These are phyloP conservation scores for Trichosporon inkin DNA, from an alignment of 1,284 basidiomycete species.

Conservation along the genomic window DNA sequence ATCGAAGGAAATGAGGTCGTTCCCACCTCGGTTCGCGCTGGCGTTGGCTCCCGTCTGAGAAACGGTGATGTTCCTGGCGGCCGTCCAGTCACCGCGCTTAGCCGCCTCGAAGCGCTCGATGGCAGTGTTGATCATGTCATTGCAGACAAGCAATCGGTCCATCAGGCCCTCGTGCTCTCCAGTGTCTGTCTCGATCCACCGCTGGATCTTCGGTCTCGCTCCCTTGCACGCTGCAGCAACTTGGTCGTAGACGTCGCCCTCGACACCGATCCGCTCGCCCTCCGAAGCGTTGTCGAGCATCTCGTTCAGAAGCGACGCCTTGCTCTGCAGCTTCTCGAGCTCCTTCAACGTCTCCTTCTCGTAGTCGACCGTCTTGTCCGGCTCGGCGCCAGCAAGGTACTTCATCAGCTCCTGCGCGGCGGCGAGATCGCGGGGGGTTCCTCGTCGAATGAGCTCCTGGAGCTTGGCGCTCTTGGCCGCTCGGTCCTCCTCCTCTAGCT, in stretches of 20 bases:
- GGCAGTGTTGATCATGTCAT: slow-evolving; percentile 95
- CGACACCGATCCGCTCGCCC: slow-evolving; percentile 68
- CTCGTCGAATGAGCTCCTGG: slow-evolving; percentile 93
- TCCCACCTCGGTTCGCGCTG: slow-evolving; percentile 19
- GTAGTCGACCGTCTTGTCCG: slow-evolving; percentile 90
- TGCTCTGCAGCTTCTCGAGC: slow-evolving; percentile 88
- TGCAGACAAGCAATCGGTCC: slow-evolving; percentile 89
- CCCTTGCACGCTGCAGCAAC: slow-evolving; percentile 75
- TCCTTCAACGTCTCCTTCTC: slow-evolving; percentile 81
- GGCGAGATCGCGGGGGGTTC: slow-evolving; percentile 89
- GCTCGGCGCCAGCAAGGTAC: slow-evolving; percentile 87
- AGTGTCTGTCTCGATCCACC: slow-evolving; percentile 90
- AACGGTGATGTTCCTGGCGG: slow-evolving; percentile 38
- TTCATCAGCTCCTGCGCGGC: slow-evolving; percentile 99
- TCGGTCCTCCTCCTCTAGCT: slow-evolving; percentile 93
- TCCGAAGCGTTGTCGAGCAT: slow-evolving; percentile 91
- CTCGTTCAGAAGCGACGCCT: slow-evolving; percentile 90
- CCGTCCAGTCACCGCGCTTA: slow-evolving; percentile 74
- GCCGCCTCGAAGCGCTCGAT: slow-evolving; percentile 85
- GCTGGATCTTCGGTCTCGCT: slow-evolving; percentile 91
- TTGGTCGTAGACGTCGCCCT: slow-evolving; percentile 95
- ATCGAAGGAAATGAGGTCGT: slow-evolving; percentile 51
- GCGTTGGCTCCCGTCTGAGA: slow-evolving; percentile 19
- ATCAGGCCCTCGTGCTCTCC: slow-evolving; percentile 76
- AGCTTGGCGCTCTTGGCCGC: slow-evolving; percentile 94